A percentile compares a stretch with the other conserved stretches of the same genome.
Evolutionary conservation across 2,329 filamentous ascomycete species (phyloP).

Genomic region (Periconia sp.): DNA sequence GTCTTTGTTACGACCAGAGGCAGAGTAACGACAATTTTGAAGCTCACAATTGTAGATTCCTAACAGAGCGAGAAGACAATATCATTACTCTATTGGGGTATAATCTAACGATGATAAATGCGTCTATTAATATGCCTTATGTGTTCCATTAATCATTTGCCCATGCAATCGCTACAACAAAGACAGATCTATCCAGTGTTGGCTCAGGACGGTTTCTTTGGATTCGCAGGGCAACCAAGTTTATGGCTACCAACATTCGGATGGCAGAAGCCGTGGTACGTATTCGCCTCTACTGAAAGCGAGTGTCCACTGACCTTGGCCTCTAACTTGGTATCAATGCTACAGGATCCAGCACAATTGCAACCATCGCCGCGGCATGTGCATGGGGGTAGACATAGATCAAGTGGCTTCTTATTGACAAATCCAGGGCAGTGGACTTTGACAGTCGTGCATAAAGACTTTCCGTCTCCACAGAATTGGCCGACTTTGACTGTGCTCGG

Average conservation of each 20-base stretch:
- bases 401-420: background rate
- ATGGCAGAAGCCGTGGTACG: background rate
- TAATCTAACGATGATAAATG: no score
- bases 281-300: background rate
- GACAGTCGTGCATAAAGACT: background rate
- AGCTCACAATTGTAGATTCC: no score
- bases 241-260: conserved; percentile 3
- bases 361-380: background rate
- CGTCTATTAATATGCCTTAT: no score
- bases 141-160: no score
- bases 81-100: no score
- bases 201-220: conserved; percentile 4
- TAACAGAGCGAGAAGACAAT: no score
- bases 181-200: no score
- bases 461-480: background rate
- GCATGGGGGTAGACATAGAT: background rate
- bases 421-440: background rate
- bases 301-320: background rate
- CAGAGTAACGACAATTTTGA: no score
- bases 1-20: no score
- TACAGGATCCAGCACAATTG: background rate
- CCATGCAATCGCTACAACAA: no score
- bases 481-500: background rate
- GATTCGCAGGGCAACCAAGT: conserved; percentile 4
- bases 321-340: background rate